A percentile compares a stretch with the other conserved stretches of the same genome.
Evolutionary conservation across 2,329 filamentous ascomycete genomes (phyloP).

Genomic region (Cytospora piceicola): DNA sequence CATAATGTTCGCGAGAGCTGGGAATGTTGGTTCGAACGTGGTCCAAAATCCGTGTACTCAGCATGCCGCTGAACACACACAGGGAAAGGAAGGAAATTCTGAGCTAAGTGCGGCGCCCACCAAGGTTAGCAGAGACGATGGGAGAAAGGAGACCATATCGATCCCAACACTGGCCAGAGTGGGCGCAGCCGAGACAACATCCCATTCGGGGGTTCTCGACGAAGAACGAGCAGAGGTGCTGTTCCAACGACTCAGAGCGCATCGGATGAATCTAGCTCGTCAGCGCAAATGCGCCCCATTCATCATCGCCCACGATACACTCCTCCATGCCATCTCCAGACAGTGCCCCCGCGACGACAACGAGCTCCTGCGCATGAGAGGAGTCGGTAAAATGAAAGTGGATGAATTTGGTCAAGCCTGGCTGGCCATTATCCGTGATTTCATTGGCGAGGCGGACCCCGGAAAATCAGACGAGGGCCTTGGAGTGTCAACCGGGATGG

Average conservation of each 20-base stretch:
- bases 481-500: background rate
- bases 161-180: background rate
- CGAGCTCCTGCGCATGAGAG: constrained; percentile 16
- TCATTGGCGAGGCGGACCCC: background rate
- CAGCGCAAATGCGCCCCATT: constrained; percentile 17
- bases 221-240: constrained; percentile 6
- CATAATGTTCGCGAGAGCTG: constrained; percentile 4
- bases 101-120: background rate
- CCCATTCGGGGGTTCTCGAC: background rate
- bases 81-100: background rate
- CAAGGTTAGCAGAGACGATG: background rate
- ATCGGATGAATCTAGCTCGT: constrained; percentile 14
- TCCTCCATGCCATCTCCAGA: constrained; percentile 12
- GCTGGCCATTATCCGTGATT: constrained; percentile 15
- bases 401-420: constrained; percentile 19
- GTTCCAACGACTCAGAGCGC: constrained; percentile 12
- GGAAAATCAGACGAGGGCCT: background rate
- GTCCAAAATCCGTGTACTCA: background rate
- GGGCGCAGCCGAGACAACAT: background rate
- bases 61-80: background rate
- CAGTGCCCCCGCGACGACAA: constrained; percentile 11
- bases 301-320: constrained; percentile 14
- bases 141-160: background rate
- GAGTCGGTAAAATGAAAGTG: constrained; percentile 13
- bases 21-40: background rate